Conservation (phyloP, 148 eudicot species). For the Rhododendron ovatum region DNA sequence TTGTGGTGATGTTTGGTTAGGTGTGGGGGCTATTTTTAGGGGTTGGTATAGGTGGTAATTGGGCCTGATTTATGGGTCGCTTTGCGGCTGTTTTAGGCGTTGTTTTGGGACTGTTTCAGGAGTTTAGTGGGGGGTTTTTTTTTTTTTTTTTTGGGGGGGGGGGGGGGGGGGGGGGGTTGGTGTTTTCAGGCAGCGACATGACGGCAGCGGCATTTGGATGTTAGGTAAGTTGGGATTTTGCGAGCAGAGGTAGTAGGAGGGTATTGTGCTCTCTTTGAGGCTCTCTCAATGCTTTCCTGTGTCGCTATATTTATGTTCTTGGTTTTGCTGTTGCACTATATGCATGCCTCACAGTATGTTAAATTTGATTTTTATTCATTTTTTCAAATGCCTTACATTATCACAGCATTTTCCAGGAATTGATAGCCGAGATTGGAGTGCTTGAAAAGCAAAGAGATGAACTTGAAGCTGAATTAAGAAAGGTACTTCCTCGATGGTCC, state of each 20-base stretch:
- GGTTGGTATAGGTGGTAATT: not conserved
- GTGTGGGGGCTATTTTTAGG: not conserved
- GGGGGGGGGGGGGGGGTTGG: too few relatives aligned
- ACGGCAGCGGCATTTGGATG: not conserved
- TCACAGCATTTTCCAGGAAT: constrained; percentile 30
- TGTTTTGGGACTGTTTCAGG: not conserved
- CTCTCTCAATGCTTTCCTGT: not conserved
- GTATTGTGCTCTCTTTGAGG: not conserved
- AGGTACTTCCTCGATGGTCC: constrained; percentile 21
- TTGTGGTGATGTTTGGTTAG: not conserved
- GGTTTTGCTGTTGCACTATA: not conserved
- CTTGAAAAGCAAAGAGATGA: constrained; percentile 41
- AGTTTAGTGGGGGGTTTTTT: not conserved
- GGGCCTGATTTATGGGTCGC: not conserved
- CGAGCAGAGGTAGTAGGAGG: not conserved
- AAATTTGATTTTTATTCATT: not conserved
- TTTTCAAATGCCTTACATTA: not conserved
- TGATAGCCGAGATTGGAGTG: constrained; percentile 30
- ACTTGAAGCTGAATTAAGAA: constrained; percentile 36
- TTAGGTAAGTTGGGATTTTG: not conserved
- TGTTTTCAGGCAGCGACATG: not conserved
- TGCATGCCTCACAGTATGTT: not conserved
- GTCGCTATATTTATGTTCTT: not conserved
- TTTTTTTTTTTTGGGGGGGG: too few relatives aligned
- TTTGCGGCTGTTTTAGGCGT: not conserved